Evolutionary conservation across 441 rosid genomes (phyloP), one percentile per base, ranked within the genome.

Genomic region (Jatropha podagrica): DNA sequence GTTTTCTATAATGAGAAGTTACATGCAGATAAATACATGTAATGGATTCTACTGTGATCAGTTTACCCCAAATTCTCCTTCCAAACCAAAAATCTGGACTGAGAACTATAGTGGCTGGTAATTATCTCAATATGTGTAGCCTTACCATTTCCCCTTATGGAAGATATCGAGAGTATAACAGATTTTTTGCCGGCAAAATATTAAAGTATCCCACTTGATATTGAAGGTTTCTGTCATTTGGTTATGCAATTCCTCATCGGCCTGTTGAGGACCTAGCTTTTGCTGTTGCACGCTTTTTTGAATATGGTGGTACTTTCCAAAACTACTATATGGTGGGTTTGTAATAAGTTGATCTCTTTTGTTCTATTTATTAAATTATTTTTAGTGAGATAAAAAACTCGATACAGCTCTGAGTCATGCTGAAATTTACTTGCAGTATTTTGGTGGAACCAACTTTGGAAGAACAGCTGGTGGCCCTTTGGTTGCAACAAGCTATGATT

Each of bases 201-300:
- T 27, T 17, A 17, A 51, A 15, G 55, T 55, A 32, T 46, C 56
- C 44, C 55, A 7, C 41, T 42, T 80, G 56, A 44, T 67, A 60
- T 17, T 76, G 59, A 59, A 90, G 95, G 95, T 88, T 90, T 73
- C 84, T 83, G 10, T 59, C 95, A 32, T 90, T 88, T 44, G 95
- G 95, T 73, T 90, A 87, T 77, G 88, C 95, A 8, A 72, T 88
- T 77, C 90, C 95, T 55, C 79, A 85, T 78, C 85, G 91, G 61
- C 95, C 92, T 0, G 89, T 90, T 68, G 92, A 88, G 84, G 95
- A 90, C 76, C 85, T 90, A 46, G 95, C 92, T 68, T 90, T 90
- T 32, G 87, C 88, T 40, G 88, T 87, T 81, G 92, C 92, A 8
- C 91, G 90, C 10, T 90, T 90, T 69, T 90, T 88, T n/a, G 90